A percentile compares a stretch with the other conserved stretches of the same genome.
phyloP scores from a whole-genome alignment of 805 yeast species.

The Lipomyces sp. region DNA sequence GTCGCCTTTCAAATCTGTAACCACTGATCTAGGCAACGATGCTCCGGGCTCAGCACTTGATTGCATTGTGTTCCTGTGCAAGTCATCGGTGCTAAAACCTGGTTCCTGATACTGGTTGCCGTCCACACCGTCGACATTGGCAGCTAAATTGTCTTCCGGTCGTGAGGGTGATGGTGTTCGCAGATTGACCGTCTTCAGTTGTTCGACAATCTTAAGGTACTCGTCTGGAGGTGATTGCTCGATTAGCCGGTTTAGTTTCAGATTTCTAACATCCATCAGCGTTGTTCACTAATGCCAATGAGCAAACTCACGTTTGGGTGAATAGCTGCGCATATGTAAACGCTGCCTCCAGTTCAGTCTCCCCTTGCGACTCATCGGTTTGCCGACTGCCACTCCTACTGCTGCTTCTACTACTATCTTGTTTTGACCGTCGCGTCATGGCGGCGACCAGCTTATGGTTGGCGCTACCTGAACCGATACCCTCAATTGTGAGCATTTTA shows the following conservation, averaged over 20 bases:
- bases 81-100: not conserved
- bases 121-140: too few species aligned
- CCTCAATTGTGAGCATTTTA: constrained; percentile 35
- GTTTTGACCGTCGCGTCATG: not conserved
- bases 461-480: constrained; percentile 30
- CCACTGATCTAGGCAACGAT: not conserved
- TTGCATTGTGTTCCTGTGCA: constrained; percentile 2
- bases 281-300: not conserved
- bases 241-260: constrained; percentile 9
- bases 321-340: constrained; percentile 22
- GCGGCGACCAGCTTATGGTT: constrained; percentile 9
- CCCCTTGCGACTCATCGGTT: constrained; percentile 13
- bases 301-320: constrained; percentile 18
- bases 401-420: constrained; percentile 4
- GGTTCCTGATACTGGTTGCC: not conserved
- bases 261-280: constrained; percentile 8
- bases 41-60: not conserved
- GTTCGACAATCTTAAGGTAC: constrained; percentile 11
- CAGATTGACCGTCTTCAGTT: not conserved
- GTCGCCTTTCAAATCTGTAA: constrained; percentile 13
- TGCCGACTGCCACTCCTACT: constrained; percentile 2
- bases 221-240: constrained; percentile 16
- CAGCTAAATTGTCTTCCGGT: not conserved
- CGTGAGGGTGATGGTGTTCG: not conserved
- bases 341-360: constrained; percentile 19